Evolutionary conservation across 257 asterid genomes (phyloP), one percentile per base, ranked within the genome.

Genomic region (Fraxinus anomala): DNA sequence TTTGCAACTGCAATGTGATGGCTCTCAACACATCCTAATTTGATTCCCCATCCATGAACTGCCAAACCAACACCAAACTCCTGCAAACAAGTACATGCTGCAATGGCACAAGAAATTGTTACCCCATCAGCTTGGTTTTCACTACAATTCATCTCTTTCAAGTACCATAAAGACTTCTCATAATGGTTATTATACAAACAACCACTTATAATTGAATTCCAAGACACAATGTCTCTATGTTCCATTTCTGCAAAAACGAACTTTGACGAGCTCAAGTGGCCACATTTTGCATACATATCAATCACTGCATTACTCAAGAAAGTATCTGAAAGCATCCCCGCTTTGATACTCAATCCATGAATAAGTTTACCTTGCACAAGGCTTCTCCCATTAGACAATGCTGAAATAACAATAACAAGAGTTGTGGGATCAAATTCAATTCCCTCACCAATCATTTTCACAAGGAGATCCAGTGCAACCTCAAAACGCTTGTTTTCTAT

Each of bases 161-260:
- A 86, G 75, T 88, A 89, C 84, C 80, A 72, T 7, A 91, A 74
- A 11, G 92, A 84, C 84, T 80, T 84, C 82, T 75, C 83, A 8
- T 87, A 83, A 19, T 24, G 75, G 66, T 74, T 73, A 59, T 88
- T 87, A 61, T 82, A 73, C 63, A 88, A 82, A 86, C 88, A 89
- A 47, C 90, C 91, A 65, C 77, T 82, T 67, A 88, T 86, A 39
- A 89, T 76, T 4, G 96, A 83, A 79, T 91, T 91, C 96, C 96
- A 91, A 1, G 96, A 71, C 76, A 88, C 81, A 4, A 78, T 28
- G 77, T 89, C 93, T 84, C 82, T 85, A 73, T 54, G 79, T 70
- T 83, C 87, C 21, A 76, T 74, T 69, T 66, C 91, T 1, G 26
- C 44, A 77, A 91, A 91, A 39, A 83, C 37, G 61, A 81, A 66